phyloP scores from a whole-genome alignment of 1,139 yeast species.

The Pichia sp. region DNA sequence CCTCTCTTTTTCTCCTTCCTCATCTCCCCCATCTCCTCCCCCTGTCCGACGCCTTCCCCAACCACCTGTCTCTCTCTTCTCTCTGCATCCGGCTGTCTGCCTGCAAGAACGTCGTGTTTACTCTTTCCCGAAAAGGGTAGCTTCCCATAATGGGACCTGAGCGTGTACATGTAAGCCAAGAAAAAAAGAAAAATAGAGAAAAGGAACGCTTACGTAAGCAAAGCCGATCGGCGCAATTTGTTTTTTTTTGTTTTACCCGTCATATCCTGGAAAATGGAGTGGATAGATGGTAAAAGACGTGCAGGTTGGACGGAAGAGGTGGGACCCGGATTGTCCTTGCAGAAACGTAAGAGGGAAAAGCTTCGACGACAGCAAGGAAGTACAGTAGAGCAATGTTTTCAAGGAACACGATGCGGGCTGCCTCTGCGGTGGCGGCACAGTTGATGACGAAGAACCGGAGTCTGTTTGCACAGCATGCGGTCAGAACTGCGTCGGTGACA shows the following conservation, averaged over 20 bases:
- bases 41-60: not conserved
- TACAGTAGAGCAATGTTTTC: not conserved
- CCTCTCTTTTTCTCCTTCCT: not conserved
- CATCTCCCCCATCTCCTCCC: too few relatives aligned
- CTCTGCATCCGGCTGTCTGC: not conserved
- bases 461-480: constrained; percentile 1
- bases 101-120: not conserved
- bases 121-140: constrained; percentile 1
- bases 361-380: not conserved
- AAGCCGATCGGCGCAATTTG: not conserved
- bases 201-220: not conserved
- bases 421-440: not conserved
- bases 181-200: too few relatives aligned
- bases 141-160: not conserved
- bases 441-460: not conserved
- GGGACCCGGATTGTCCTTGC: too few relatives aligned
- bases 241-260: not conserved
- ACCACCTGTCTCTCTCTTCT: not conserved
- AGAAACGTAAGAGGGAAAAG: too few relatives aligned
- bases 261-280: not conserved
- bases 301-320: too few relatives aligned
- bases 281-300: too few relatives aligned
- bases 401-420: not conserved
- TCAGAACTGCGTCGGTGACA: constrained; percentile 25
- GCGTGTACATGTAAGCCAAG: not conserved